Evolutionary conservation across 73 alveolate species (phyloP).

Genomic region (Symbiodinium pilosum): DNA sequence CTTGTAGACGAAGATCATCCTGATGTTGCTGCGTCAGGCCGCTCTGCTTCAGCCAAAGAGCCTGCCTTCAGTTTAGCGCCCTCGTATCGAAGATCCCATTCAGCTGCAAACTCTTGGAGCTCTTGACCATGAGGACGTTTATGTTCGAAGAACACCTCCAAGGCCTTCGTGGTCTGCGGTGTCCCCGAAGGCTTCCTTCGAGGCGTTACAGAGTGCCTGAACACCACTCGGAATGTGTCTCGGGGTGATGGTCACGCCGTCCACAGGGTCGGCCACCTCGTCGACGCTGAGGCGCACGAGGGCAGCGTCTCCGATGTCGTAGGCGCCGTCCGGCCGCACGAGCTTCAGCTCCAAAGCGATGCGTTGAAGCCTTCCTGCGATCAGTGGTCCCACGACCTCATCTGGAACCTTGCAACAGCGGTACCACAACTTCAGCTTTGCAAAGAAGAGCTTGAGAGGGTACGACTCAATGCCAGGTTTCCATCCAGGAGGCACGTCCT

Average conservation of each 20-base stretch:
- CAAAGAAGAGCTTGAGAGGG: neutral
- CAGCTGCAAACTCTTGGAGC: neutral
- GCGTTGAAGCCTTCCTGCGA: neutral
- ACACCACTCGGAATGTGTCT: neutral
- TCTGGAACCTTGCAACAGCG: neutral
- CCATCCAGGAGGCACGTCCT: no score
- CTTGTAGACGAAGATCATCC: no score
- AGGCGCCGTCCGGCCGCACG: neutral
- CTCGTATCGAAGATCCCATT: neutral
- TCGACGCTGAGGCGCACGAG: neutral
- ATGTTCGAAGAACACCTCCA: no score
- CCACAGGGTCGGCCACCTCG: neutral
- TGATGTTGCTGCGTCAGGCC: no score
- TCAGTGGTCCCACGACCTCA: neutral
- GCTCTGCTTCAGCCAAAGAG: no score
- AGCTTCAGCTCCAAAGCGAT: neutral
- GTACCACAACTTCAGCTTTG: neutral
- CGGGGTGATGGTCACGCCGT: neutral
- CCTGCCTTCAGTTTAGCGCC: neutral
- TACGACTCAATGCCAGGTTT: no score
- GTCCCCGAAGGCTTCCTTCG: no score
- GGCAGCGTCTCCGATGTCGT: neutral
- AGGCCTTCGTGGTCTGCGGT: no score
- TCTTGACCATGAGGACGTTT: neutral
- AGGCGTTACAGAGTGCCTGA: neutral